Percentiles rank a stretch among this genome's conserved stretches.
Evolutionary conservation across 768 basidiomycete species (phyloP).

Genomic region (Cystoderma amianthinum): DNA sequence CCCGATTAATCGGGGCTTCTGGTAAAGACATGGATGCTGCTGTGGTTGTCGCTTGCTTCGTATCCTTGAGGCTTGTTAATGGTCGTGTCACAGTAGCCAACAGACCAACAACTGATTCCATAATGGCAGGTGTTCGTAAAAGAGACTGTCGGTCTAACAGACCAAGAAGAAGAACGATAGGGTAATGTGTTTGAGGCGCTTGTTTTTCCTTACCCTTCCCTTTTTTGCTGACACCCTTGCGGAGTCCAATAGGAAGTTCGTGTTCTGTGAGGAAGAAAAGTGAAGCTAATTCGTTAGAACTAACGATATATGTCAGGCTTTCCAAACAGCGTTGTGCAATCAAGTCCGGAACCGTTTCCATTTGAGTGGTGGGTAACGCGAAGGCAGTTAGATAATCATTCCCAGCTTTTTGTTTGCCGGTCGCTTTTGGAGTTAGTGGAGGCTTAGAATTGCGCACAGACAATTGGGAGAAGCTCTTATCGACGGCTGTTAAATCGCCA

Average conservation of each 20-base stretch:
- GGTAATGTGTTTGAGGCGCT: constrained; percentile 75
- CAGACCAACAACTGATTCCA: constrained; percentile 87
- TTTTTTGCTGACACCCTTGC: constrained; percentile 66
- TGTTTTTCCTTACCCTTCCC: constrained; percentile 95
- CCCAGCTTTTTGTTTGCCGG: constrained; percentile 64
- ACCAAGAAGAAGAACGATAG: constrained; percentile 82
- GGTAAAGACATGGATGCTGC: constrained; percentile 11
- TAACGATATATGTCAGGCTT: constrained; percentile 82
- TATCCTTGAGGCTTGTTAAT: constrained; percentile 56
- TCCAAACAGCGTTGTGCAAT: constrained; percentile 94
- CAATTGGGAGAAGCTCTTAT: constrained; percentile 91
- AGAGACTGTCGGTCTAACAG: constrained; percentile 84
- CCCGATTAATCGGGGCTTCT: constrained; percentile 9
- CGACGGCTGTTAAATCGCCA: constrained; percentile 85
- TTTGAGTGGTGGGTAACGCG: constrained; percentile 45
- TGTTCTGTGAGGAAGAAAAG: constrained; percentile 96
- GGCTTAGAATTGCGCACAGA: constrained; percentile 59
- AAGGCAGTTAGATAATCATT: constrained; percentile 46
- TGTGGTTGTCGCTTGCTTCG: constrained; percentile 22
- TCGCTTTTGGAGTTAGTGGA: constrained; percentile 40
- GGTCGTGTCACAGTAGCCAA: constrained; percentile 88
- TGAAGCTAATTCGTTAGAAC: constrained; percentile 75
- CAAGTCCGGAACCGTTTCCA: constrained; percentile 85
- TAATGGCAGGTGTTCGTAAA: constrained; percentile 81
- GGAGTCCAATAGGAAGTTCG: constrained; percentile 77